Conservation (phyloP, 257 asterid genomes). For the Ophiorrhiza pumila region DNA sequence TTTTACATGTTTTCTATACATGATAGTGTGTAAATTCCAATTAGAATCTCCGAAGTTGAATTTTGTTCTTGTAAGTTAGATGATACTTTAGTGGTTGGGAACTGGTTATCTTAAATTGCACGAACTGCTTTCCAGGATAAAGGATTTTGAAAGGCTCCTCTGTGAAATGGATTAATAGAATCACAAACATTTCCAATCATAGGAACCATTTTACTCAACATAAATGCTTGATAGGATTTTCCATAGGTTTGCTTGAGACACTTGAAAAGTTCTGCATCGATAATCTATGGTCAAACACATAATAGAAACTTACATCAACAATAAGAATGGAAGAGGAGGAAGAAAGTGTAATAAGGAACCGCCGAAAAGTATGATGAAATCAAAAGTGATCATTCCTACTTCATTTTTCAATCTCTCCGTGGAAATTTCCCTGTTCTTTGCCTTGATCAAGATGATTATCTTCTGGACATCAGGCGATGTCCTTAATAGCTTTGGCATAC, state of each 20-base stretch:
- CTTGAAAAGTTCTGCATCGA: conserved; percentile 67
- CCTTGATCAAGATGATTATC: conserved; percentile 78
- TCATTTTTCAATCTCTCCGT: conserved; percentile 68
- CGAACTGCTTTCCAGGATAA: no score
- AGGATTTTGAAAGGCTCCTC: no score
- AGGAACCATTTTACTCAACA: conserved; percentile 82
- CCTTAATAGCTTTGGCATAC: conserved; percentile 74
- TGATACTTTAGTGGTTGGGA: no score
- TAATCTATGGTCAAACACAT: conserved; percentile 36
- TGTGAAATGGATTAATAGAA: no score
- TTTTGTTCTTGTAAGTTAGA: no score
- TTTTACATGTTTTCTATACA: no score
- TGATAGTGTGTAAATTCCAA: no score
- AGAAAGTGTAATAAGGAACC: not conserved
- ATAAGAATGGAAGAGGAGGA: not conserved
- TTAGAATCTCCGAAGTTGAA: no score
- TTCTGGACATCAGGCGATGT: conserved; percentile 76
- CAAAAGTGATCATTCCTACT: conserved; percentile 35
- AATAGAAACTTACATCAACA: not conserved
- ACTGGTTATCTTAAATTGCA: no score
- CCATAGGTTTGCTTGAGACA: conserved; percentile 73
- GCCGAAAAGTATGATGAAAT: not conserved
- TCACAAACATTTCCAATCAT: conserved; percentile 82
- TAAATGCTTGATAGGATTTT: conserved; percentile 65
- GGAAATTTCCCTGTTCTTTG: conserved; percentile 66